These are phyloP conservation scores for Yarrowia sp. DNA, from an alignment of 805 yeast species.

Conservation along the genomic window DNA sequence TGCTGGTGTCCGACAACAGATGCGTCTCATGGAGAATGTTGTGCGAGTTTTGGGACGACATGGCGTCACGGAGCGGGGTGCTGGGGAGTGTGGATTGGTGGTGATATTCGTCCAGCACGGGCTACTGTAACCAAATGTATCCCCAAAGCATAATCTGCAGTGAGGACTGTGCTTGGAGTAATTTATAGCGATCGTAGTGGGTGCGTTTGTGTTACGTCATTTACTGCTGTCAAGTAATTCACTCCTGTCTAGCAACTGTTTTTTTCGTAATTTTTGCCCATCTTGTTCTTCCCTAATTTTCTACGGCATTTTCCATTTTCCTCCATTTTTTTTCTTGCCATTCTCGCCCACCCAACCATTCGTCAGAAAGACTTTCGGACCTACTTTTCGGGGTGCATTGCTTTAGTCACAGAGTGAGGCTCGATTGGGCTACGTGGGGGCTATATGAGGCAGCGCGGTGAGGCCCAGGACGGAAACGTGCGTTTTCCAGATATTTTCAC, in stretches of 20 bases:
- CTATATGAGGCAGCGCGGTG: too few relatives aligned
- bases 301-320: neutral
- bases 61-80: conserved; percentile 12
- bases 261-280: neutral
- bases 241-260: too few relatives aligned
- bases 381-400: conserved; percentile 12
- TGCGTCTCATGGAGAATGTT: conserved; percentile 39
- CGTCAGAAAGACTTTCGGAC: conserved; percentile 29
- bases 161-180: conserved; percentile 9
- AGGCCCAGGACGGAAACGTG: neutral
- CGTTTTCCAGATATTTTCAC: neutral
- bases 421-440: too few relatives aligned
- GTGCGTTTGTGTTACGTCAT: neutral
- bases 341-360: conserved; percentile 18
- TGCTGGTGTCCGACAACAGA: conserved; percentile 45
- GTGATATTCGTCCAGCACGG: conserved; percentile 6
- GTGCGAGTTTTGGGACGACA: conserved; percentile 40
- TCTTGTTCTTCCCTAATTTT: too few relatives aligned
- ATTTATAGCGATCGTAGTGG: conserved; percentile 6
- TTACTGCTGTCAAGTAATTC: too few relatives aligned
- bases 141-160: conserved; percentile 13
- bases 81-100: neutral
- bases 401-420: neutral
- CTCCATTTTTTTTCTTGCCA: neutral
- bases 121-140: conserved; percentile 18